Percentiles rank a stretch among this genome's conserved stretches.
These are phyloP conservation scores for Yarrowia deformans DNA, from an alignment of 805 yeast species.

Conservation along the genomic window DNA sequence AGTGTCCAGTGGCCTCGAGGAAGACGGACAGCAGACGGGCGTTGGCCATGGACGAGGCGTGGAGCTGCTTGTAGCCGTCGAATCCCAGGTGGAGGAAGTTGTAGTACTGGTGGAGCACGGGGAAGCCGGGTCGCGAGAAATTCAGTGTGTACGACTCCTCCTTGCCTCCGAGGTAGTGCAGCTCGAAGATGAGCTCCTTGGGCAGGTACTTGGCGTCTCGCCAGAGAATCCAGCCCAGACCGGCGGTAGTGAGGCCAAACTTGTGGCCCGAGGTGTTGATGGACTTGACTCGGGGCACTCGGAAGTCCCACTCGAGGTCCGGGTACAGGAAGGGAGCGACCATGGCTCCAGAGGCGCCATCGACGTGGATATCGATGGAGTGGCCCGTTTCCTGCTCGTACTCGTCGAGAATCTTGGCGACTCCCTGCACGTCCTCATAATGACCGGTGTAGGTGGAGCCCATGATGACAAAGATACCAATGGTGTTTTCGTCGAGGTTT, in stretches of 20 bases:
- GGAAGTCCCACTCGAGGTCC: constrained; percentile 82
- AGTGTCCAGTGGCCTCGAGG: constrained; percentile 69
- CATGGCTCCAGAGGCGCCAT: constrained; percentile 92
- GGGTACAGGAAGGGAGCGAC: constrained; percentile 86
- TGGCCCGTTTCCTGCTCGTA: constrained; percentile 70
- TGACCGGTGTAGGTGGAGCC: constrained; percentile 96
- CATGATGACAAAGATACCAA: constrained; percentile 85
- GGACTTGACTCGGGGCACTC: constrained; percentile 74
- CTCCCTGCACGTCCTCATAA: constrained; percentile 75
- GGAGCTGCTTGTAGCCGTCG: constrained; percentile 72
- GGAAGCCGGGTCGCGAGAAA: constrained; percentile 92
- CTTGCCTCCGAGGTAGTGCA: constrained; percentile 84
- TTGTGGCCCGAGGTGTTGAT: constrained; percentile 94
- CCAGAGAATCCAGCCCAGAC: constrained; percentile 93
- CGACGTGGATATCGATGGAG: constrained; percentile 85
- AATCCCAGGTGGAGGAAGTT: constrained; percentile 75
- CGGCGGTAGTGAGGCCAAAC: constrained; percentile 89
- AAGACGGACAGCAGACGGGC: constrained; percentile 70
- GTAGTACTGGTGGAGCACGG: constrained; percentile 86
- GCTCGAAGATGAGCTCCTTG: constrained; percentile 72
- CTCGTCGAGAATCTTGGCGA: constrained; percentile 70
- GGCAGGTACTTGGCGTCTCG: constrained; percentile 70
- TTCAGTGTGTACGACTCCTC: constrained; percentile 88
- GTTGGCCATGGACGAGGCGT: constrained; percentile 68
- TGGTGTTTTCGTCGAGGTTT: constrained; percentile 85